These are phyloP conservation scores for Heritiera fomes DNA, from an alignment of 345 rosid genomes.

Conservation along the genomic window DNA sequence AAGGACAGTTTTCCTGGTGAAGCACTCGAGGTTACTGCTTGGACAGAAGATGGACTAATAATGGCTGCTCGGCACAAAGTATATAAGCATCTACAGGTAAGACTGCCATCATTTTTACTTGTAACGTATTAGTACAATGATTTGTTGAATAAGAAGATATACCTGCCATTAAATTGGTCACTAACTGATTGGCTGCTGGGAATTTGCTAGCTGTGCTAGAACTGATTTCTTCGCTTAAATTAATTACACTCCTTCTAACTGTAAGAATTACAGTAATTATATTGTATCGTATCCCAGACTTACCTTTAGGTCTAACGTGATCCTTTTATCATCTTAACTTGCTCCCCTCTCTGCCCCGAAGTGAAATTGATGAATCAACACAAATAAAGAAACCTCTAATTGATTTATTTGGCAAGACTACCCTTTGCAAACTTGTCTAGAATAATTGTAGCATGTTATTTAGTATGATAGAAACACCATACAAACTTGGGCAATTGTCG, in stretches of 20 bases:
- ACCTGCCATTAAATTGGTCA: neutral
- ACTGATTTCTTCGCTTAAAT: neutral
- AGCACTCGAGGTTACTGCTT: constrained; percentile 82
- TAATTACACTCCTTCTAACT: neutral
- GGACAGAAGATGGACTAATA: constrained; percentile 89
- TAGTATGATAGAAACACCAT: neutral
- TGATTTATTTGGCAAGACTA: neutral
- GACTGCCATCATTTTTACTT: constrained; percentile 4
- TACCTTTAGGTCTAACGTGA: neutral
- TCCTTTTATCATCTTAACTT: neutral
- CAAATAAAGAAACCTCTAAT: neutral
- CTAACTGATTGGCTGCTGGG: neutral
- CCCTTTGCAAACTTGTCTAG: neutral
- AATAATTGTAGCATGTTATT: neutral
- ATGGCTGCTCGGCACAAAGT: constrained; percentile 95
- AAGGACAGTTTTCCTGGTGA: constrained; percentile 71
- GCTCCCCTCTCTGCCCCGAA: neutral
- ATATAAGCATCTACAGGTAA: constrained; percentile 80
- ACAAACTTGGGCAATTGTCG: neutral
- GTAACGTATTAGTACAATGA: neutral
- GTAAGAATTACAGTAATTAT: neutral
- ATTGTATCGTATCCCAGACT: neutral
- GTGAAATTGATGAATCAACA: neutral
- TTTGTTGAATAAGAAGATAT: neutral
- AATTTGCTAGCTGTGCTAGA: neutral